Conservation (phyloP, 2,329 filamentous ascomycete genomes). For the Aspergillus pseudonomiae region DNA sequence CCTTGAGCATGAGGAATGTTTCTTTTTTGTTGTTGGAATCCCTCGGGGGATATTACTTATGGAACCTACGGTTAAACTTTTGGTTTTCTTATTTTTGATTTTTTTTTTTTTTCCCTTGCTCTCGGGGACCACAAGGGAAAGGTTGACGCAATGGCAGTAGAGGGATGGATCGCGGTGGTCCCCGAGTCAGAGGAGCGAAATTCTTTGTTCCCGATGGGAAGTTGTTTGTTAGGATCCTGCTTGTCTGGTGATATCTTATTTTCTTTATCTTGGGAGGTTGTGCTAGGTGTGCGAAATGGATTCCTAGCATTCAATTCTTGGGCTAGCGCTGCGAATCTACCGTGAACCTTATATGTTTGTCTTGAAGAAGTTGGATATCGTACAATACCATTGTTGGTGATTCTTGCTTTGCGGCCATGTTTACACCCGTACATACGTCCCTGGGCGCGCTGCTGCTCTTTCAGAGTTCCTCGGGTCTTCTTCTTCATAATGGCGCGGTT, state of each 20-base stretch:
- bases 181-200: background rate
- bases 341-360: background rate
- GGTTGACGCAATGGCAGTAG: constrained; percentile 6
- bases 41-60: background rate
- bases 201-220: constrained; percentile 3
- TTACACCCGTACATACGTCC: constrained; percentile 56
- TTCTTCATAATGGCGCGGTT: constrained; percentile 55
- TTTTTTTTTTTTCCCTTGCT: background rate
- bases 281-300: background rate
- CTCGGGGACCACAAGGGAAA: constrained; percentile 9
- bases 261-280: background rate
- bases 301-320: background rate
- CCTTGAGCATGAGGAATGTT: background rate
- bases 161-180: background rate
- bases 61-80: background rate
- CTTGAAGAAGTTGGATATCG: background rate
- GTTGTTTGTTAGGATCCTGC: background rate
- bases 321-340: background rate
- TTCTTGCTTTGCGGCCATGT: constrained; percentile 42
- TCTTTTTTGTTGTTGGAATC: too few species aligned
- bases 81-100: too few species aligned
- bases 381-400: background rate
- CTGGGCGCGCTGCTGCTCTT: constrained; percentile 55
- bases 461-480: constrained; percentile 53
- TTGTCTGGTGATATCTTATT: background rate